Percentiles rank a stretch among this genome's conserved stretches.
Evolutionary conservation across 2,329 filamentous ascomycete species (phyloP).

Genomic region (Neurospora sp.): DNA sequence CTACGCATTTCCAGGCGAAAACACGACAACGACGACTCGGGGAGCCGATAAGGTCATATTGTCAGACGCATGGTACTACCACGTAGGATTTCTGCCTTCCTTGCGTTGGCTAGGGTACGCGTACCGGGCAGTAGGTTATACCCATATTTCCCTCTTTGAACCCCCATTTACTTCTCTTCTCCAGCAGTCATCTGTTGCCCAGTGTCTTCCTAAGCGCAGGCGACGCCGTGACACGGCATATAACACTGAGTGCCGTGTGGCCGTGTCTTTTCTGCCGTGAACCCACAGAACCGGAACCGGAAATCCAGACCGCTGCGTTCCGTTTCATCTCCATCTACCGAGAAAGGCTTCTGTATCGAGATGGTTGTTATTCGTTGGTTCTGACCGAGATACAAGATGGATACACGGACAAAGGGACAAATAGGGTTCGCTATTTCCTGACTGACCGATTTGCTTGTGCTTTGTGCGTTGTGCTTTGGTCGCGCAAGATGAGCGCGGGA

Average conservation of each 20-base stretch:
- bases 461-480: not conserved
- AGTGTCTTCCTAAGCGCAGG: not conserved
- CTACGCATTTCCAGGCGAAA: not conserved
- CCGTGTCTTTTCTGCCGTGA: not conserved
- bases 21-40: not conserved
- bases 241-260: not conserved
- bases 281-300: not conserved
- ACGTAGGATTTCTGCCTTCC: not conserved
- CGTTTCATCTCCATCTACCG: not conserved
- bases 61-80: not conserved
- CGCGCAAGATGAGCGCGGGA: not conserved
- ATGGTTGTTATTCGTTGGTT: not conserved
- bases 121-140: not conserved
- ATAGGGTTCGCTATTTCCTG: not conserved
- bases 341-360: not conserved
- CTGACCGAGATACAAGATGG: not conserved
- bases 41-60: not conserved
- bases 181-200: not conserved
- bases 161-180: not conserved
- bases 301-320: not conserved
- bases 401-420: not conserved
- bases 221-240: not conserved
- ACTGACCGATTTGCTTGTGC: not conserved
- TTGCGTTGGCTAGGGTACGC: not conserved
- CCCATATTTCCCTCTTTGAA: not conserved